Conservation (phyloP, 768 basidiomycete species). For the Collybiopsis confluens region DNA sequence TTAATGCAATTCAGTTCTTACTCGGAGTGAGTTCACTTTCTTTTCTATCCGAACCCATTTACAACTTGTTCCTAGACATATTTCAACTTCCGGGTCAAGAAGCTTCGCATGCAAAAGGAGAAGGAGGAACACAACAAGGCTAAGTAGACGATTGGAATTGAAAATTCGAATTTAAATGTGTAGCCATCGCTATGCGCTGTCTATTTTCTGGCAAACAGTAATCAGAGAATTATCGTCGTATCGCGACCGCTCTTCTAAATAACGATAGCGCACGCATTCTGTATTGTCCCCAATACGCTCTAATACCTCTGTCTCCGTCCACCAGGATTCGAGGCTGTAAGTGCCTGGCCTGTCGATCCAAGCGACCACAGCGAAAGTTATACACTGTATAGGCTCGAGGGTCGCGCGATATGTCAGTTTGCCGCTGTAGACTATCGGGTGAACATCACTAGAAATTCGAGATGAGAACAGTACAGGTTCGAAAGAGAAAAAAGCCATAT, state of each 20-base stretch:
- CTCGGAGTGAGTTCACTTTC: conserved; percentile 55
- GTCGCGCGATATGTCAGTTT: conserved; percentile 61
- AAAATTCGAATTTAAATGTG: no score
- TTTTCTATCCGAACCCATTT: background rate
- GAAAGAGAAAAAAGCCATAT: conserved; percentile 2
- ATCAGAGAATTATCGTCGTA: conserved; percentile 25
- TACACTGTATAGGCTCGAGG: conserved; percentile 45
- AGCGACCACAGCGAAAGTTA: conserved; percentile 43
- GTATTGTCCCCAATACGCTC: conserved; percentile 19
- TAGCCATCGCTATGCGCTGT: no score
- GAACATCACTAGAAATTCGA: conserved; percentile 27
- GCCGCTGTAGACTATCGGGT: conserved; percentile 59
- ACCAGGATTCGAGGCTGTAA: conserved; percentile 67
- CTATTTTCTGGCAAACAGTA: conserved; percentile 29
- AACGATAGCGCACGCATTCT: conserved; percentile 24
- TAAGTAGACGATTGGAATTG: background rate
- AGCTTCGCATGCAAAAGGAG: conserved; percentile 52
- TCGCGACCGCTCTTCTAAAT: conserved; percentile 28
- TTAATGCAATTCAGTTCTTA: conserved; percentile 72
- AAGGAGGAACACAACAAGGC: conserved; percentile 29
- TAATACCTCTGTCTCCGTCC: conserved; percentile 60
- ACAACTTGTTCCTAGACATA: conserved; percentile 43
- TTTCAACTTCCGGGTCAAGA: conserved; percentile 73
- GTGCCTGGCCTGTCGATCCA: conserved; percentile 62
- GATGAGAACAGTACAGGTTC: conserved; percentile 16